Evolutionary conservation across 805 yeast species (phyloP).

Genomic region (Lipomyces yamanashiensis): DNA sequence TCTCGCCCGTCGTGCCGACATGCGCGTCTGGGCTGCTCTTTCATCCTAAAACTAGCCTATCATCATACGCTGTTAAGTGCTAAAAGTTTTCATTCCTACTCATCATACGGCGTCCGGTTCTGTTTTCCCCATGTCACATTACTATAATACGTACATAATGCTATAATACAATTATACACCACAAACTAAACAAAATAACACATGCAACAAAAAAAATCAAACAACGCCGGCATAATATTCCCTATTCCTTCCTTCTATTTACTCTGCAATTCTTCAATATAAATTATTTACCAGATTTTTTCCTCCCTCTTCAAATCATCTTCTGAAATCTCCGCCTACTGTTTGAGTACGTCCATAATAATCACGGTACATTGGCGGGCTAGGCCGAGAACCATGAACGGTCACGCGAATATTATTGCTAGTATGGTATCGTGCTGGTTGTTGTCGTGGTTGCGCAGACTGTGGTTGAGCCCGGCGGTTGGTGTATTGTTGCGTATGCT

Average conservation of each 20-base stretch:
- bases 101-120: neutral
- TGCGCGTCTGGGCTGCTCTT: slow-evolving; percentile 11
- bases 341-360: slow-evolving; percentile 1
- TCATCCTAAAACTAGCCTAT: neutral
- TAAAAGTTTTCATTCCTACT: neutral
- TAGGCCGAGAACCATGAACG: neutral
- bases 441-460: neutral
- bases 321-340: slow-evolving; percentile 3
- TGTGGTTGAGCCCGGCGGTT: neutral
- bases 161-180: neutral
- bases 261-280: neutral
- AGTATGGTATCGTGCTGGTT: neutral
- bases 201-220: too few relatives aligned
- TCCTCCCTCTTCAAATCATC: neutral
- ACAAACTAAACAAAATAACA: neutral
- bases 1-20: slow-evolving; percentile 7
- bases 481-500: neutral
- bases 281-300: neutral
- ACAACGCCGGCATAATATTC: neutral
- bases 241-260: too few relatives aligned
- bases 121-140: too few relatives aligned
- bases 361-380: neutral
- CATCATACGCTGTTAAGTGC: neutral
- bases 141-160: neutral
- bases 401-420: too few relatives aligned